Percentiles rank a stretch among this genome's conserved stretches.
phyloP scores from a whole-genome alignment of 768 basidiomycete genomes.

The Xanthoconium purpureum region DNA sequence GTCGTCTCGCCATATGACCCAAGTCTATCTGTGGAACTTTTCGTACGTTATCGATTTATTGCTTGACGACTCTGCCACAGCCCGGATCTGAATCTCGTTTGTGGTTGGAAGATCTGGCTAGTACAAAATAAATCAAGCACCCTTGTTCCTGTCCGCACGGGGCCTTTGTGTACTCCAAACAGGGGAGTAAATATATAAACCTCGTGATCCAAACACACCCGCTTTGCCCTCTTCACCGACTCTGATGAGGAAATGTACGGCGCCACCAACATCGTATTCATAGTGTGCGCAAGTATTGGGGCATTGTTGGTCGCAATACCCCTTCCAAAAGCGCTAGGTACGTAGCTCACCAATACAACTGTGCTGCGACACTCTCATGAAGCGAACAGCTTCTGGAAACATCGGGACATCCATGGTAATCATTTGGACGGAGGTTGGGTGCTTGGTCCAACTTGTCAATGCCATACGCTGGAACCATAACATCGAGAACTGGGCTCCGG shows the following conservation, averaged over 20 bases:
- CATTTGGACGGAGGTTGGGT: slow-evolving; percentile 29
- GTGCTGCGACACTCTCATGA: background rate
- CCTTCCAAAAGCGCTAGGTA: slow-evolving; percentile 56
- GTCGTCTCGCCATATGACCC: background rate
- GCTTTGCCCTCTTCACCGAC: background rate
- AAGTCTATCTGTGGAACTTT: background rate
- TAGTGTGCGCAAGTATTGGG: slow-evolving; percentile 38
- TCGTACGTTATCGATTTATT: background rate
- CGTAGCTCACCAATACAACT: background rate
- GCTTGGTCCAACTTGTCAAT: slow-evolving; percentile 32
- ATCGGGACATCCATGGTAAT: slow-evolving; percentile 35
- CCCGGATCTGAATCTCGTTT: background rate
- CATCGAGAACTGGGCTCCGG: slow-evolving; percentile 31
- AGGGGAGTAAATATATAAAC: background rate
- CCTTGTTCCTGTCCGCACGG: background rate
- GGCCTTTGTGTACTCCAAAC: background rate
- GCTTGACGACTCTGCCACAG: background rate
- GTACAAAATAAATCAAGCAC: background rate
- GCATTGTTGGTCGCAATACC: slow-evolving; percentile 43
- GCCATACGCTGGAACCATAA: slow-evolving; percentile 38
- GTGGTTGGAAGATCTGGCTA: background rate
- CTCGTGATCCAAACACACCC: background rate
- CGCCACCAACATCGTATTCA: slow-evolving; percentile 14
- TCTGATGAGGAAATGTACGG: slow-evolving; percentile 5
- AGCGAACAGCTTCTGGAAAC: slow-evolving; percentile 22